Percentiles rank a stretch among this genome's conserved stretches.
Conservation (phyloP, 805 yeast species). For the Hanseniaspora hatyaiensis region DNA sequence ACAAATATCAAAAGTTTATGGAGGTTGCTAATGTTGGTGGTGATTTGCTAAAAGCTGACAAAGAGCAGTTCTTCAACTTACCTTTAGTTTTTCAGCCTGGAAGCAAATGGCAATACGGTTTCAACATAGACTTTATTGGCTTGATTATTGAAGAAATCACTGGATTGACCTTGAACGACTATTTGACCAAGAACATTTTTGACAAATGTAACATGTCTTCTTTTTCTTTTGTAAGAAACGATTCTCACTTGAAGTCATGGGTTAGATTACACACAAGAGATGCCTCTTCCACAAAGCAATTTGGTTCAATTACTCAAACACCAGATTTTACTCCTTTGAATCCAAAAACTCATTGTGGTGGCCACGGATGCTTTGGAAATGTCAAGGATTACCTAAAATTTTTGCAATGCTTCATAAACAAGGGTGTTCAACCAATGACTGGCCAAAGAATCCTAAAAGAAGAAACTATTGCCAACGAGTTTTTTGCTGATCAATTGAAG, state of each 20-base stretch:
- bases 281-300: conserved; percentile 17
- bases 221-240: conserved; percentile 22
- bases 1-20: conserved; percentile 18
- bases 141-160: conserved; percentile 24
- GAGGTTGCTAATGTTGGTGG: conserved; percentile 17
- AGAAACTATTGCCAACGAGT: conserved; percentile 27
- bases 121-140: conserved; percentile 30
- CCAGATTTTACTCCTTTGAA: conserved; percentile 19
- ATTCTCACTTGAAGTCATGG: conserved; percentile 17
- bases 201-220: conserved; percentile 25
- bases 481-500: conserved; percentile 29
- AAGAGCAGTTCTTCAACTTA: conserved; percentile 19
- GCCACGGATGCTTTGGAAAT: conserved; percentile 34
- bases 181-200: conserved; percentile 24
- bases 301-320: conserved; percentile 13
- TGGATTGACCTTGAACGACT: conserved; percentile 25
- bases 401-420: conserved; percentile 32
- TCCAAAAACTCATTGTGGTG: conserved; percentile 31
- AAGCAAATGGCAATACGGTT: conserved; percentile 29
- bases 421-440: conserved; percentile 29
- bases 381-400: conserved; percentile 33
- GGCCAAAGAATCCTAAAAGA: conserved; percentile 28
- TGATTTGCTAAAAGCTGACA: conserved; percentile 18
- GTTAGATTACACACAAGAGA: conserved; percentile 21
- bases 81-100: conserved; percentile 31